Evolutionary conservation across 2,329 filamentous ascomycete genomes (phyloP).

Genomic region (Alternaria rosae): DNA sequence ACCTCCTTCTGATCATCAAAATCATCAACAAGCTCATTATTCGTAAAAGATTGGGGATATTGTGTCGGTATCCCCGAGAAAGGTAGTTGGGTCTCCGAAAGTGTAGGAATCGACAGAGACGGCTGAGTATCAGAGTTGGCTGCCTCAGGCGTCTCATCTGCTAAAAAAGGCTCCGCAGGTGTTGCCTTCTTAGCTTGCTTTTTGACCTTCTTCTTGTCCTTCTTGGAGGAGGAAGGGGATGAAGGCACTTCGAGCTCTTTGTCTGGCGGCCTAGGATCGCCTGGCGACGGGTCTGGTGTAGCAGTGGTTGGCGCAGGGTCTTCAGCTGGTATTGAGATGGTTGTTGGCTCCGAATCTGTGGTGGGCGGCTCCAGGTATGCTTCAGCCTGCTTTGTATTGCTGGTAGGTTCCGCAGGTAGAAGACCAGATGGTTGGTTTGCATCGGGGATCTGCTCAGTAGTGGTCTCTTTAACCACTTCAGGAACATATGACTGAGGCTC

Average conservation of each 20-base stretch:
- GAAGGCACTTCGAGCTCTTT: slow-evolving; percentile 16
- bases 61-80: slow-evolving; percentile 41
- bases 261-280: slow-evolving; percentile 10
- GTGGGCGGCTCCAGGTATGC: background rate
- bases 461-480: background rate
- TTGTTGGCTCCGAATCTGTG: slow-evolving; percentile 1
- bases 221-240: slow-evolving; percentile 16
- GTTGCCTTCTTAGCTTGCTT: slow-evolving; percentile 32
- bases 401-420: background rate
- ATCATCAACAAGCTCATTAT: slow-evolving; percentile 34
- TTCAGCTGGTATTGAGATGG: slow-evolving; percentile 2
- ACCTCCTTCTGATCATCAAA: slow-evolving; percentile 11
- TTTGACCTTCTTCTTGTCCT: slow-evolving; percentile 38
- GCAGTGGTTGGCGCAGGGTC: background rate
- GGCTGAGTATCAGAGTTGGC: slow-evolving; percentile 43
- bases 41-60: slow-evolving; percentile 34
- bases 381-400: slow-evolving; percentile 7
- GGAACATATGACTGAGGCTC: slow-evolving; percentile 4
- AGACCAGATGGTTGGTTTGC: background rate
- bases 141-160: slow-evolving; percentile 43
- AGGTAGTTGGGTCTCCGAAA: slow-evolving; percentile 39
- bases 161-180: slow-evolving; percentile 43
- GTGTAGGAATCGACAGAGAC: slow-evolving; percentile 37
- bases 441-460: background rate
- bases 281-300: slow-evolving; percentile 3